Base-by-base conservation (phyloP, 1,139 yeast genomes). In the Zhuliangozyma blackwelliae region DNA sequence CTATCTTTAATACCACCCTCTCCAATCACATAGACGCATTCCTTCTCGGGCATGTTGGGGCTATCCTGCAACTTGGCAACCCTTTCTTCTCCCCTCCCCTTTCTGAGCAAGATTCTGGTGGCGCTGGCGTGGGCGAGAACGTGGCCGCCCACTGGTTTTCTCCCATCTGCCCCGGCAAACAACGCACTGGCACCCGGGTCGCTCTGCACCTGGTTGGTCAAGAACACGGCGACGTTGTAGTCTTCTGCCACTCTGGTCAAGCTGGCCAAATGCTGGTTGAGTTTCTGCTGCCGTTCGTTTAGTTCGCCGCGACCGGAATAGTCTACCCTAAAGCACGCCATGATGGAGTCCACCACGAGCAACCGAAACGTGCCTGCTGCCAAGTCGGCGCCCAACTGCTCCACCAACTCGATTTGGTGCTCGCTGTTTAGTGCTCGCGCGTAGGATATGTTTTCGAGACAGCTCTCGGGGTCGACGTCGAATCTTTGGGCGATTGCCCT, bases 121-220 rank as follows among this genome's bases (percentile, higher is more conserved):
- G 82, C 83, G 11, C 82, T 75, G 1, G 82, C 82, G 55, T 77
- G 82, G 1, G 82, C 82, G 38, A 78, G 55, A 27, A 77, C 77
- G 54, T 78, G 84, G 0, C 83, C 84, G 22, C 83, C 84, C 40
- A 78, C 74, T 1, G 84, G 84, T 50, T 78, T 78, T 42, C 82
- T 64, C 8, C 83, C 82, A 55, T 79, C 84, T 12, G 79, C 81
- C 27, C 79, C 64, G 1, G 83, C 83, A 60, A 78, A 78, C 38
- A 78, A 55, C 2, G 82, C 76, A 37, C 81, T 75, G 0, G 83
- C 84, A 32, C 84, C 84, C 1, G 83, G 83, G 47, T 78, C 83
- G n/a, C 81, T 73, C 51, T 78, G 84, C 9, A 77, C 82, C 50
- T 78, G 83, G 41, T 77, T 77, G 1, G 83, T 77, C 59, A 77